Percentiles rank a stretch among this genome's conserved stretches.
Conservation (phyloP, 345 rosid species). For the Aegle marmelos region DNA sequence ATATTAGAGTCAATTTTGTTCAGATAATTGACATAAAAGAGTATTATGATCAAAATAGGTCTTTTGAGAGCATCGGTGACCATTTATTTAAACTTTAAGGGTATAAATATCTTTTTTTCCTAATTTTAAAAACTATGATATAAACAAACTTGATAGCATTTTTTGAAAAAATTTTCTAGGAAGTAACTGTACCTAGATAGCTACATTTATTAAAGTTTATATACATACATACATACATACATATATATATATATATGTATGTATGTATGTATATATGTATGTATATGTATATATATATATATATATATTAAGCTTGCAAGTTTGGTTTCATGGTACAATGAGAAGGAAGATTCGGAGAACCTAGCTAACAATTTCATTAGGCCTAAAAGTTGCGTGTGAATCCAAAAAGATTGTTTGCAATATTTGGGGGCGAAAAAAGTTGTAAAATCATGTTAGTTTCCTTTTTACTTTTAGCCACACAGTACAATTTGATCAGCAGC, state of each 20-base stretch:
- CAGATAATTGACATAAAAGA: too few relatives aligned
- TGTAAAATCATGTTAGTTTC: neutral
- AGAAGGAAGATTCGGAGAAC: neutral
- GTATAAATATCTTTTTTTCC: rapidly evolving
- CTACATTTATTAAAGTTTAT: too few relatives aligned
- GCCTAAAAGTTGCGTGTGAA: neutral
- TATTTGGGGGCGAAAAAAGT: neutral
- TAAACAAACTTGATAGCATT: too few relatives aligned
- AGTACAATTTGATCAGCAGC: neutral
- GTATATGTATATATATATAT: too few relatives aligned
- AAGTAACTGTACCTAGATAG: too few relatives aligned
- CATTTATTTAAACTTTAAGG: rapidly evolving
- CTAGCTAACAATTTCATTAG: neutral
- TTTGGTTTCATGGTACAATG: neutral
- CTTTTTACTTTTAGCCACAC: neutral
- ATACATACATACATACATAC: too few relatives aligned
- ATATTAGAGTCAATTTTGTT: too few relatives aligned
- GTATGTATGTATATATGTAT: too few relatives aligned
- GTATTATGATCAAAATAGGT: rapidly evolving
- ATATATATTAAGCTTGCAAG: too few relatives aligned
- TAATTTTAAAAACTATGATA: too few relatives aligned
- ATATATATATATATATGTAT: too few relatives aligned
- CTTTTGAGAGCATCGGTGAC: rapidly evolving
- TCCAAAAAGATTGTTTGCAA: neutral
- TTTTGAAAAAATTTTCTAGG: too few relatives aligned